Evolutionary conservation across 192 early-diverging fungal species (phyloP).

Genomic region (Allomyces macrogynus): DNA sequence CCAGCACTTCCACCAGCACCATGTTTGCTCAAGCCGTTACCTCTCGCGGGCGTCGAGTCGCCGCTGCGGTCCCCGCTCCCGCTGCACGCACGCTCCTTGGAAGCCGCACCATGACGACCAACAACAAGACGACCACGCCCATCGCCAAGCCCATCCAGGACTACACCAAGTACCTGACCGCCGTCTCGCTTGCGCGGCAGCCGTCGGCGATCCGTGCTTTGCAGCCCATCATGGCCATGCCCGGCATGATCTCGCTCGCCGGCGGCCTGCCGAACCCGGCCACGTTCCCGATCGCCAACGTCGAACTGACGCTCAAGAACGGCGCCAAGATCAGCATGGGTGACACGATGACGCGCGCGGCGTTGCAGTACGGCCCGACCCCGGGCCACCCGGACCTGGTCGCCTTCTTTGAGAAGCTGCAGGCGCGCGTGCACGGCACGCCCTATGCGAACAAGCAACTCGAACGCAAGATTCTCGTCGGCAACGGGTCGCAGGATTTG

Average conservation of each 20-base stretch:
- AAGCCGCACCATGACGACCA: too few relatives aligned
- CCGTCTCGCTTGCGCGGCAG: slow-evolving; percentile 4
- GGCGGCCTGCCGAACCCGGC: slow-evolving; percentile 8
- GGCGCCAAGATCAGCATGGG: not conserved
- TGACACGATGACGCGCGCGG: not conserved
- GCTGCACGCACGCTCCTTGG: too few relatives aligned
- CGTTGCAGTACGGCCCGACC: not conserved
- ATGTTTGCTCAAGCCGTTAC: too few relatives aligned
- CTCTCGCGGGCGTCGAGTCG: too few relatives aligned
- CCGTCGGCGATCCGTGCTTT: slow-evolving; percentile 9
- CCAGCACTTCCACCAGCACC: too few relatives aligned
- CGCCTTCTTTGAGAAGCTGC: not conserved
- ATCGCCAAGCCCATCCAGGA: slow-evolving; percentile 2
- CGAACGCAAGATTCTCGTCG: not conserved
- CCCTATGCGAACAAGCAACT: not conserved
- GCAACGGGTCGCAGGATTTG: not conserved
- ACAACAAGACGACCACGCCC: not conserved
- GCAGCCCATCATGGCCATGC: slow-evolving; percentile 7
- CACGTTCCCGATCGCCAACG: slow-evolving; percentile 6
- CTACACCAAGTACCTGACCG: slow-evolving; percentile 5
- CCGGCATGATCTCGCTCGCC: slow-evolving; percentile 10
- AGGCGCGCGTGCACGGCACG: not conserved
- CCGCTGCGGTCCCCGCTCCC: too few relatives aligned
- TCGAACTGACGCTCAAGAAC: not conserved
- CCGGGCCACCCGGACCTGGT: not conserved